These are phyloP conservation scores for Auricularia cornea DNA, from an alignment of 768 basidiomycete genomes.

Conservation along the genomic window DNA sequence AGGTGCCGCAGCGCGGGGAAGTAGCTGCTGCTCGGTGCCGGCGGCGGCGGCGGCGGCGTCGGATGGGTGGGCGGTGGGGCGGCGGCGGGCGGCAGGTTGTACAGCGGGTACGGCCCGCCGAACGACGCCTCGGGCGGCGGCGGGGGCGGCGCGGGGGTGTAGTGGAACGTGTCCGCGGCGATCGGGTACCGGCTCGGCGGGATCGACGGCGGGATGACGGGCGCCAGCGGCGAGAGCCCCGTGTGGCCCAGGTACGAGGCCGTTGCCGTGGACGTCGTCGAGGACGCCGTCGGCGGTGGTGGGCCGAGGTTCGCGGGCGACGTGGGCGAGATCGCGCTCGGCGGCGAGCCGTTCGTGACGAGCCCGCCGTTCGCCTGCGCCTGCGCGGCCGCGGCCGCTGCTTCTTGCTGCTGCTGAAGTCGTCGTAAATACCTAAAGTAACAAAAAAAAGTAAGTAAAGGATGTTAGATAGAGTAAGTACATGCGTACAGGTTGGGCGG, in stretches of 20 bases:
- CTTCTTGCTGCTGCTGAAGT: slow-evolving; percentile 56
- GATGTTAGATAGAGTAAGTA: background rate
- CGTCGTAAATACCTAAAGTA: slow-evolving; percentile 60
- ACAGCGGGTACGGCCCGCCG: slow-evolving; percentile 2
- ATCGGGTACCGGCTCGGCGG: slow-evolving; percentile 66
- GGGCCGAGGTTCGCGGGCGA: background rate
- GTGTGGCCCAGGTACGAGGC: background rate
- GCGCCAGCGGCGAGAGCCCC: background rate
- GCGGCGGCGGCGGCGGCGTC: slow-evolving; percentile 37
- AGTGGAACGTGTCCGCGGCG: slow-evolving; percentile 57
- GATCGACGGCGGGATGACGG: slow-evolving; percentile 21
- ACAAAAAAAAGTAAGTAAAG: background rate
- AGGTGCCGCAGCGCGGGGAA: slow-evolving; percentile 60
- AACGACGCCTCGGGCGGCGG: slow-evolving; percentile 22
- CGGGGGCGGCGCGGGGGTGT: slow-evolving; percentile 25
- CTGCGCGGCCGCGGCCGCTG: slow-evolving; percentile 50
- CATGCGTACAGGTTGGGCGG: slow-evolving; percentile 76
- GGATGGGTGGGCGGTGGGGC: slow-evolving; percentile 30
- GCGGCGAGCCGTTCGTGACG: background rate
- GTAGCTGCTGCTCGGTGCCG: slow-evolving; percentile 19
- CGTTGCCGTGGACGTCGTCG: background rate
- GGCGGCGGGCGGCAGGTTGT: slow-evolving; percentile 30
- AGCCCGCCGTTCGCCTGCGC: background rate
- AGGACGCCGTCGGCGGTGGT: background rate
- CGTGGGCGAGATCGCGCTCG: background rate